These are phyloP conservation scores for Torulaspora pretoriensis DNA, from an alignment of 1,139 yeast genomes.

Conservation along the genomic window DNA sequence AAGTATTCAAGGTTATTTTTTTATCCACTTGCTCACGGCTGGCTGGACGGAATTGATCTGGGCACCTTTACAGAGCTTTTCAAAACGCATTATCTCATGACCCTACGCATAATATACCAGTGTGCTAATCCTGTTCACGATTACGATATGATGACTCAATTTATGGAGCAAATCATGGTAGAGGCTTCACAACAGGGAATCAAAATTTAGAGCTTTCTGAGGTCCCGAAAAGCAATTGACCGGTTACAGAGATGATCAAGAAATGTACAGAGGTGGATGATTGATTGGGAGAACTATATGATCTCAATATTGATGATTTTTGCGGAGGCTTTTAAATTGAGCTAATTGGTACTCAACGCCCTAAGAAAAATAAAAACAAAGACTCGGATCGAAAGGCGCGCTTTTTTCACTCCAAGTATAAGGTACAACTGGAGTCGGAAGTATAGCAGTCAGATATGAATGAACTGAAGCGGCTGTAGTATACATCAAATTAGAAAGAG, in stretches of 20 bases:
- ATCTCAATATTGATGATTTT: too few species aligned
- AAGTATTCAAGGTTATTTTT: constrained; percentile 36
- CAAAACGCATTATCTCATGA: constrained; percentile 38
- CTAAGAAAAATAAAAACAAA: too few species aligned
- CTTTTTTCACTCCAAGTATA: neutral
- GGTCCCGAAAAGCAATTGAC: too few species aligned
- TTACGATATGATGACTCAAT: constrained; percentile 35
- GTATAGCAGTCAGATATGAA: neutral
- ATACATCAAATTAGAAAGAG: neutral
- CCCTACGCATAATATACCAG: constrained; percentile 33
- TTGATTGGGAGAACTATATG: too few species aligned
- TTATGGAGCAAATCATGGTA: constrained; percentile 24
- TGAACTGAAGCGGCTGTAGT: neutral
- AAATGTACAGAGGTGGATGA: too few species aligned
- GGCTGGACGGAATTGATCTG: constrained; percentile 39
- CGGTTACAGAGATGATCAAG: too few species aligned
- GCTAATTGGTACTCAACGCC: too few species aligned
- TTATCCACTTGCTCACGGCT: constrained; percentile 40
- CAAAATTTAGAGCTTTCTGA: neutral
- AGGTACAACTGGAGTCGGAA: constrained; percentile 3
- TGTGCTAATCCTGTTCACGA: constrained; percentile 39
- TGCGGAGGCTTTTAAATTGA: too few species aligned
- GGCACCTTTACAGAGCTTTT: constrained; percentile 39
- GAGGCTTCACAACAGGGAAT: constrained; percentile 26
- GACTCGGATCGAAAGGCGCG: neutral